Percentiles rank a stretch among this genome's conserved stretches.
Conservation (phyloP, 768 basidiomycete species). For the Auriscalpium orientale region DNA sequence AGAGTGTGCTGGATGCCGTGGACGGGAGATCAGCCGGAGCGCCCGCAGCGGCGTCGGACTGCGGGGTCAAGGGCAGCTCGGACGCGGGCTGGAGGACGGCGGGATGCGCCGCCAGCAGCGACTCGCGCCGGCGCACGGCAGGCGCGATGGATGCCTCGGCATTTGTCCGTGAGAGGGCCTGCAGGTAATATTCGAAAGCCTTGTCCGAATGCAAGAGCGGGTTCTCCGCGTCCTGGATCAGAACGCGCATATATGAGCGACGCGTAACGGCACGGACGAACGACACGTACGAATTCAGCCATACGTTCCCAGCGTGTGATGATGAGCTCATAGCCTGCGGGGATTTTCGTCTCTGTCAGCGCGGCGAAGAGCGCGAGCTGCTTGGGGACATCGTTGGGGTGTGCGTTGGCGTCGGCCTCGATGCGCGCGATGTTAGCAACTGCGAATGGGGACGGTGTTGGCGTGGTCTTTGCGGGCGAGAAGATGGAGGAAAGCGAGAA, state of each 20-base stretch:
- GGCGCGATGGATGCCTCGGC: constrained; percentile 48
- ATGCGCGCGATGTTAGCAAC: constrained; percentile 65
- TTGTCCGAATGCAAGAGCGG: constrained; percentile 63
- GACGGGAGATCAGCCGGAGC: not conserved
- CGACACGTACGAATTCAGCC: constrained; percentile 67
- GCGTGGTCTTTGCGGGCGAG: constrained; percentile 2
- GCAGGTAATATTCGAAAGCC: constrained; percentile 73
- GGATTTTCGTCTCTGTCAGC: constrained; percentile 54
- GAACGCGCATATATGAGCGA: constrained; percentile 5
- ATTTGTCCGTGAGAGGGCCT: constrained; percentile 52
- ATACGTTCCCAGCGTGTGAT: constrained; percentile 78
- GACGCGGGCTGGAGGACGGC: constrained; percentile 13
- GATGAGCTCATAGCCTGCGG: constrained; percentile 62
- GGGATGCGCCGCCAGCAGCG: constrained; percentile 36
- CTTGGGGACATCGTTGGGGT: constrained; percentile 59
- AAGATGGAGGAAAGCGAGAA: constrained; percentile 5
- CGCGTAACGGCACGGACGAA: not conserved
- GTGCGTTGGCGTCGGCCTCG: constrained; percentile 71
- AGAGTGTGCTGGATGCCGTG: not conserved
- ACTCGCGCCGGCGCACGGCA: constrained; percentile 66
- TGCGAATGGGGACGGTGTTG: constrained; percentile 48
- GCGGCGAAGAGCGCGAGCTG: constrained; percentile 68
- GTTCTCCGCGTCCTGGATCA: constrained; percentile 52
- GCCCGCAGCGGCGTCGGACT: constrained; percentile 10
- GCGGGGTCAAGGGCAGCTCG: constrained; percentile 11